These are phyloP conservation scores for Chrysoporthe deuterocubensis DNA, from an alignment of 2,329 filamentous ascomycete species.

Conservation along the genomic window DNA sequence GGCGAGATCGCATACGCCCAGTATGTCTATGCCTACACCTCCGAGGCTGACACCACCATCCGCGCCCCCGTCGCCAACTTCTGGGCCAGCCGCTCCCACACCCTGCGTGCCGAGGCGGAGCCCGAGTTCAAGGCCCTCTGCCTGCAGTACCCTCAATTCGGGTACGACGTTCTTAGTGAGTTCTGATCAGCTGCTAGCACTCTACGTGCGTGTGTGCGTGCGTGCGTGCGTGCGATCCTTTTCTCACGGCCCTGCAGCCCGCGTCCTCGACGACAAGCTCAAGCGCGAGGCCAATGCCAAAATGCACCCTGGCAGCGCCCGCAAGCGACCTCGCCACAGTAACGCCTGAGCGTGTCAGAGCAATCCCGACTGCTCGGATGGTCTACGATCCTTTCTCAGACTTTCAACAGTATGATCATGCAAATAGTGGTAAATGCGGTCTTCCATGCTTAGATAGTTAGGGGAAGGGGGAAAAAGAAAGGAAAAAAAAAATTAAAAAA, in stretches of 20 bases:
- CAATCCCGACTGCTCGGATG: neutral
- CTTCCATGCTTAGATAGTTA: neutral
- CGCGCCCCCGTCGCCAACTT: constrained; percentile 86
- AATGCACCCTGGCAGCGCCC: constrained; percentile 58
- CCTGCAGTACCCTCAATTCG: constrained; percentile 88
- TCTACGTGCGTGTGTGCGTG: neutral
- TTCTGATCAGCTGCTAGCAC: constrained; percentile 28
- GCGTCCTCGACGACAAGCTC: constrained; percentile 69
- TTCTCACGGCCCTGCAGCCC: constrained; percentile 48
- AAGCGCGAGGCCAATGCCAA: constrained; percentile 66
- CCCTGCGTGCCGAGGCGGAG: constrained; percentile 83
- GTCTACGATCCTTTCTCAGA: neutral
- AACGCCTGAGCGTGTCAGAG: constrained; percentile 6
- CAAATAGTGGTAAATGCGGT: neutral
- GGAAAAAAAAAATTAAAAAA: neutral
- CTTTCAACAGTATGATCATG: neutral
- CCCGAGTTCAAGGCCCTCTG: constrained; percentile 83
- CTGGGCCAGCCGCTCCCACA: constrained; percentile 82
- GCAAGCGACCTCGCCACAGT: constrained; percentile 63
- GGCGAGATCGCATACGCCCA: constrained; percentile 91
- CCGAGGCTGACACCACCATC: constrained; percentile 70
- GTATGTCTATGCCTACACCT: constrained; percentile 83
- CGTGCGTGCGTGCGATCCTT: neutral
- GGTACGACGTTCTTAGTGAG: constrained; percentile 86
- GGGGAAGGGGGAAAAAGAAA: neutral